These are phyloP conservation scores for Solanum acaule DNA, from an alignment of 257 asterid species.

Conservation along the genomic window DNA sequence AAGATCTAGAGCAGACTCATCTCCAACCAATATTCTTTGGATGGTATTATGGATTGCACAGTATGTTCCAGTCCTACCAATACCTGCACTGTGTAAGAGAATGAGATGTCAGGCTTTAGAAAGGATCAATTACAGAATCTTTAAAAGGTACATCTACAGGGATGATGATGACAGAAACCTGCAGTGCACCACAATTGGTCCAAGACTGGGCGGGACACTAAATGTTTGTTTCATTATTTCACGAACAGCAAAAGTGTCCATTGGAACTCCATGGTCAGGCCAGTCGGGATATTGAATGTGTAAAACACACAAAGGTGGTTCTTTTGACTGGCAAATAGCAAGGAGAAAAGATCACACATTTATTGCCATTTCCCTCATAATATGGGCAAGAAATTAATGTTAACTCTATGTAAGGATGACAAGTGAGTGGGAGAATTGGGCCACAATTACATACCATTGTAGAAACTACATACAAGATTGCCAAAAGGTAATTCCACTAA, in stretches of 20 bases:
- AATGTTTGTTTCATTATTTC: constrained; percentile 62
- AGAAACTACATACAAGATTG: background rate
- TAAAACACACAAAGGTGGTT: constrained; percentile 65
- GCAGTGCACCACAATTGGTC: constrained; percentile 99
- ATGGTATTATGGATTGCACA: constrained; percentile 78
- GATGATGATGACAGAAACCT: constrained; percentile 33
- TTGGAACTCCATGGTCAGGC: constrained; percentile 98
- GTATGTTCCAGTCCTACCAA: constrained; percentile 94
- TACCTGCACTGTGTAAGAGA: constrained; percentile 70
- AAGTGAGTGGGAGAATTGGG: background rate
- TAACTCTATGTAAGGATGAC: background rate
- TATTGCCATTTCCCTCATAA: background rate
- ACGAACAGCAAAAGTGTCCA: constrained; percentile 72
- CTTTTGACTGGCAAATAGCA: constrained; percentile 58
- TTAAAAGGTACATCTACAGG: background rate
- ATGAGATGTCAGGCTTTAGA: constrained; percentile 3
- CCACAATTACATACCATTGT: background rate
- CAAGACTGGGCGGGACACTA: constrained; percentile 52
- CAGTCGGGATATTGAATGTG: constrained; percentile 95
- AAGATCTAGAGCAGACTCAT: constrained; percentile 69
- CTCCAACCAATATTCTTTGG: constrained; percentile 71
- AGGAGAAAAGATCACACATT: background rate
- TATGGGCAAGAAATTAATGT: background rate
- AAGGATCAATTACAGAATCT: background rate
- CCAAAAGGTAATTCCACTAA: background rate